Base-by-base conservation (phyloP, 352 stramenopile species). In the Thalassiosira oceanica region DNA sequence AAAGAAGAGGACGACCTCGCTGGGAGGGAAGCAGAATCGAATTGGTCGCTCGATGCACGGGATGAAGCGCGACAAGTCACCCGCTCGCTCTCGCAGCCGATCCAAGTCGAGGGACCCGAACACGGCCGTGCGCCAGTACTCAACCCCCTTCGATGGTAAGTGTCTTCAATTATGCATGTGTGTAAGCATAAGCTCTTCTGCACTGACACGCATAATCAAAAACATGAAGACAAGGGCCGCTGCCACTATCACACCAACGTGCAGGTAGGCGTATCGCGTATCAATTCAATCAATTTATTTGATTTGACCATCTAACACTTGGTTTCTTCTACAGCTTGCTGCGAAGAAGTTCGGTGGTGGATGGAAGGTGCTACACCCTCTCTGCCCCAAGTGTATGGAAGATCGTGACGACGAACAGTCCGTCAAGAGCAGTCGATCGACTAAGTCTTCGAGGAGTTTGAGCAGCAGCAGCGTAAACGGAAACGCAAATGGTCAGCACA, bases 181-280 rank as follows among this genome's bases (percentile, higher is more conserved):
- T n/a, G n/a, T n/a, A n/a, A n/a, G n/a, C n/a, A n/a, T n/a, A n/a
- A n/a, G n/a, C n/a, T n/a, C n/a, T n/a, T n/a, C n/a, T n/a, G n/a
- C n/a, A n/a, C n/a, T n/a, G n/a, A n/a, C n/a, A n/a, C n/a, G n/a
- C n/a, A n/a, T n/a, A n/a, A n/a, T n/a, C n/a, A n/a, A n/a, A n/a
- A n/a, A n/a, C n/a, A n/a, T n/a, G n/a, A n/a, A n/a, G 33, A 49
- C 1, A 79, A 69, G 33, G 68, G 68, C 6, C 60, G 68, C 0
- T 79, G 68, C 26, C 68, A 79, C 20, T 65, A 74, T 23, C 68
- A 79, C 35, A 58, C 46, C 29, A 74, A 66, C 46, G 52, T 74
- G 21, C 52, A 61, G 37, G 15, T 61, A 18, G 52, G 35, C 11
- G n/a, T n/a, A n/a, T n/a, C n/a, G n/a, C n/a, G n/a, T n/a, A n/a